Evolutionary conservation across 768 basidiomycete species (phyloP).

Genomic region (Lentinula guzmanii): DNA sequence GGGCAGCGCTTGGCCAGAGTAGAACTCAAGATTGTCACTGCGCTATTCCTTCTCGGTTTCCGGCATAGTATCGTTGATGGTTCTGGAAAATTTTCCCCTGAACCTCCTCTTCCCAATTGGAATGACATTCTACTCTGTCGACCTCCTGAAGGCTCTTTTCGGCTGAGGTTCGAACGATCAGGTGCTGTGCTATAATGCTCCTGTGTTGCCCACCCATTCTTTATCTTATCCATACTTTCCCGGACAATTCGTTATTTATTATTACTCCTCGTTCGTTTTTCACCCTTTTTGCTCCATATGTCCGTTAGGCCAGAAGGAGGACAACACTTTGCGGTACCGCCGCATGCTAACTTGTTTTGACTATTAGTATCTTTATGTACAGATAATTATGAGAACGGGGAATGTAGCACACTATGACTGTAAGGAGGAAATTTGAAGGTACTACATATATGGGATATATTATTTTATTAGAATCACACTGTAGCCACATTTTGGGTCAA

Average conservation of each 20-base stretch:
- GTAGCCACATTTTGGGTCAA: neutral
- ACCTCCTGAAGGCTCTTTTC: constrained; percentile 50
- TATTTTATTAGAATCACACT: neutral
- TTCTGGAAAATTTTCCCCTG: constrained; percentile 35
- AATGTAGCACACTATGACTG: neutral
- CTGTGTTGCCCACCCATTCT: neutral
- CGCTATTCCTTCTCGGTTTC: constrained; percentile 63
- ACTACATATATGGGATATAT: neutral
- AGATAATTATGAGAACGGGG: neutral
- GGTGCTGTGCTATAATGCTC: constrained; percentile 9
- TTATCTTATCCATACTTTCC: neutral
- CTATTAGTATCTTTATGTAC: neutral
- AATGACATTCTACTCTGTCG: constrained; percentile 69
- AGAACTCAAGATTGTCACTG: constrained; percentile 64
- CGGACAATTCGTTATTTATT: neutral
- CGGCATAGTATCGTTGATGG: constrained; percentile 53
- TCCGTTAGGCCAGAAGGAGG: neutral
- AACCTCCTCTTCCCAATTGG: constrained; percentile 65
- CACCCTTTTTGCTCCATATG: neutral
- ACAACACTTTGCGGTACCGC: neutral
- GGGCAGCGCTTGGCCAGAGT: constrained; percentile 72
- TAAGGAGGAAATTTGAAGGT: neutral
- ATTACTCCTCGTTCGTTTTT: neutral
- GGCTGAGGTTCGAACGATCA: constrained; percentile 42
- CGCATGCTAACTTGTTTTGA: neutral